Evolutionary conservation across 768 basidiomycete species (phyloP).

Genomic region (Lactarius indigo): DNA sequence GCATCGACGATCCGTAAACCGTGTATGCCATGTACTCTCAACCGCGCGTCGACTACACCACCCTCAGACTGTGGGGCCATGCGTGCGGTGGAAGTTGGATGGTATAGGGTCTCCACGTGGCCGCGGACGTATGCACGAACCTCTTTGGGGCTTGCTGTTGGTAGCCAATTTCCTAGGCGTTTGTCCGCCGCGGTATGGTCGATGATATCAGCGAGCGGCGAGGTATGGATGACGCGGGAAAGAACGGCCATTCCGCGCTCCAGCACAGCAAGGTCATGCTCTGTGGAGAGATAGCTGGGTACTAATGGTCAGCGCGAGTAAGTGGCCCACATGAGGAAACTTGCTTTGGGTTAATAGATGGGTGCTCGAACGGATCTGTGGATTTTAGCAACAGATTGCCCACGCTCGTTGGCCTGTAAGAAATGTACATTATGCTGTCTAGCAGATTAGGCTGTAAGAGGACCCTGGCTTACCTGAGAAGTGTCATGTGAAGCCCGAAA

Average conservation of each 20-base stretch:
- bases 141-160: slow-evolving; percentile 33
- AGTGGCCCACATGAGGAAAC: slow-evolving; percentile 16
- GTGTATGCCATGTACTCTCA: slow-evolving; percentile 42
- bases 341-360: slow-evolving; percentile 44
- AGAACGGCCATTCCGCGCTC: slow-evolving; percentile 41
- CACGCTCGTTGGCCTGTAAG: slow-evolving; percentile 41
- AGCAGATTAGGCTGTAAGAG: background rate
- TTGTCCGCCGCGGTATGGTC: slow-evolving; percentile 33
- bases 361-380: slow-evolving; percentile 38
- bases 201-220: slow-evolving; percentile 38
- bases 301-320: slow-evolving; percentile 7
- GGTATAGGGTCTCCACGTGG: slow-evolving; percentile 41
- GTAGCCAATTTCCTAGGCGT: slow-evolving; percentile 39
- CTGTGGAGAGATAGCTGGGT: slow-evolving; percentile 40
- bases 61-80: slow-evolving; percentile 37
- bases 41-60: slow-evolving; percentile 43
- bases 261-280: slow-evolving; percentile 40
- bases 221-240: slow-evolving; percentile 36
- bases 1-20: slow-evolving; percentile 47
- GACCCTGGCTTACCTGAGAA: slow-evolving; percentile 32
- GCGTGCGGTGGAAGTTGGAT: slow-evolving; percentile 42
- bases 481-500: slow-evolving; percentile 30
- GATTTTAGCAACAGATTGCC: slow-evolving; percentile 43
- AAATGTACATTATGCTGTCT: background rate
- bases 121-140: slow-evolving; percentile 35